Evolutionary conservation across 495 filamentous ascomycete species (phyloP), one percentile per base, ranked within the genome.

Genomic region (Xylaria acuta): DNA sequence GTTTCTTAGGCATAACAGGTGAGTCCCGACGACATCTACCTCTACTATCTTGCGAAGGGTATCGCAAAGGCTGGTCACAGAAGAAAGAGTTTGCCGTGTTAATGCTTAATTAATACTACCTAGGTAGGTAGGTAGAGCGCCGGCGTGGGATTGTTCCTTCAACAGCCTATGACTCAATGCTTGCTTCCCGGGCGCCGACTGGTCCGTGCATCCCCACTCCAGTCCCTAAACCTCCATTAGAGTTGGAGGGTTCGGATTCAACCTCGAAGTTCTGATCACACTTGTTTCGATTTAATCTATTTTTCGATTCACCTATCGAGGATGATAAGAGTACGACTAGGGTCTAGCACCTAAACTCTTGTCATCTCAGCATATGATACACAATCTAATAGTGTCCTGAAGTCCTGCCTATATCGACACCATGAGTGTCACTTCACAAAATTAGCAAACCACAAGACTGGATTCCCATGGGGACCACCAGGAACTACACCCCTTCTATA

Each of bases 1-100:
- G 80, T 82, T 87, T 88, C 82, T 88, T 89, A 77, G 87, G 86
- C 87, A 89, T 89, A 74, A 73, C 76, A 76, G 67, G 74, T 58
- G 72, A 70, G 43, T 53, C 27, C 41, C 5, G 45, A 45, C 45
- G 43, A 64, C 69, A 72, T 75, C 71, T 72, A 40, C 20, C 67
- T 64, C 67, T 7, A 32, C 43, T 41, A 9, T 51, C 36, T 70
- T 73, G 74, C 71, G 71, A 74, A 74, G 69, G 69, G 56, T 56
- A 51, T 40, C 32, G 45, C 43, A 67, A 36, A 67, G 9, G 27
- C 30, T 12, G 43, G 34, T 25, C 32, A 32, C 47, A 27, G 30
- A 67, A 11, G 49, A n/a, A 43, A 22, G 41, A n/a, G 14, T 41
- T 11, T 34, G 63, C 18, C 49, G 41, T 49, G 20, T 41, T 43